A percentile compares a stretch with the other conserved stretches of the same genome.
Conservation (phyloP, 805 yeast species). For the Monosporozyma solicola region DNA sequence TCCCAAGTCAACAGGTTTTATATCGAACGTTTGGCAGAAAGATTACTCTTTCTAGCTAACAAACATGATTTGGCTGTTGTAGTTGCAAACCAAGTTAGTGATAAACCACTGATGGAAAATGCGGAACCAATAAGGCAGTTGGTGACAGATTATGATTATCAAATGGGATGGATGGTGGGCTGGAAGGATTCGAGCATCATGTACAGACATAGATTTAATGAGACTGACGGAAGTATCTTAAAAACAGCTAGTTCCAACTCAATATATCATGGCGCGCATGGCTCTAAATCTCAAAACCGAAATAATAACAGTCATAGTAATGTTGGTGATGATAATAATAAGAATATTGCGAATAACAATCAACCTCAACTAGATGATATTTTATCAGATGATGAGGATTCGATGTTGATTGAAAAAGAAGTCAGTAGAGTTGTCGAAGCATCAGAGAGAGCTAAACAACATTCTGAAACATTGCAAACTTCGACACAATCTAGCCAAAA, state of each 20-base stretch:
- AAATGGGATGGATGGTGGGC: conserved; percentile 64
- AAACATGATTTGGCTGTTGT: conserved; percentile 50
- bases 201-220: conserved; percentile 22
- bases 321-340: neutral
- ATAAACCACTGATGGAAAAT: conserved; percentile 30
- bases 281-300: neutral
- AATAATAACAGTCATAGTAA: neutral
- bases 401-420: conserved; percentile 17
- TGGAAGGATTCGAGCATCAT: conserved; percentile 48
- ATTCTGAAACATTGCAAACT: neutral
- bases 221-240: conserved; percentile 1
- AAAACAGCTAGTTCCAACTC: neutral
- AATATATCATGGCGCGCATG: neutral
- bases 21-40: conserved; percentile 36
- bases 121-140: conserved; percentile 9
- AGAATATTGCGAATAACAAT: neutral
- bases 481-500: neutral
- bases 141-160: conserved; percentile 45
- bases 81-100: conserved; percentile 74
- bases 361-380: conserved; percentile 7
- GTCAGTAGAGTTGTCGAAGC: conserved; percentile 6
- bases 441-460: neutral
- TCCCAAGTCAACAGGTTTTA: conserved; percentile 36
- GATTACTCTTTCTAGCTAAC: conserved; percentile 41
- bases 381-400: conserved; percentile 27